Evolutionary conservation across 352 stramenopile genomes (phyloP).

Genomic region (Globisporangium radiosum): DNA sequence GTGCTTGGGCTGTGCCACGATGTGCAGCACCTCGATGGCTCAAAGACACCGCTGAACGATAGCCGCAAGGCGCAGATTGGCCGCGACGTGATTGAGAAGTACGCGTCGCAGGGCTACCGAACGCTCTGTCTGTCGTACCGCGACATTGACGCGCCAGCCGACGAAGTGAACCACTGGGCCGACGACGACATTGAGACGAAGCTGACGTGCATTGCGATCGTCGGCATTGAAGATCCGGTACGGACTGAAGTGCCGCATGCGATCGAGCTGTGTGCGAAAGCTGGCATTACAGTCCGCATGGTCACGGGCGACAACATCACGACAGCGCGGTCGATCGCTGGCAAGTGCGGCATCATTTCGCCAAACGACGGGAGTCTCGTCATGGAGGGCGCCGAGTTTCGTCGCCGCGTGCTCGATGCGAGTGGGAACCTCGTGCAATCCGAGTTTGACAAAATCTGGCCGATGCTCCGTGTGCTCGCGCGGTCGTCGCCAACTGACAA

Average conservation of each 20-base stretch:
- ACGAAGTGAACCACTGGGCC: constrained; percentile 14
- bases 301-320: constrained; percentile 90
- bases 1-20: constrained; percentile 43
- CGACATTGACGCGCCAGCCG: constrained; percentile 17
- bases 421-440: constrained; percentile 53
- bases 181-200: constrained; percentile 25
- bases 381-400: constrained; percentile 56
- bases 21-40: constrained; percentile 38
- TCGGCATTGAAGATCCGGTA: constrained; percentile 93
- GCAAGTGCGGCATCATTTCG: constrained; percentile 86
- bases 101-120: constrained; percentile 59
- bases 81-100: constrained; percentile 49
- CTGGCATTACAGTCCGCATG: constrained; percentile 90
- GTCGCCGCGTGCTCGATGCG: constrained; percentile 36
- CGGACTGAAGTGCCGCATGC: constrained; percentile 84
- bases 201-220: constrained; percentile 58
- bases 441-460: constrained; percentile 68
- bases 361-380: constrained; percentile 40
- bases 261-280: constrained; percentile 87
- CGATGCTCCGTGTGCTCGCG: constrained; percentile 56
- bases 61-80: constrained; percentile 30
- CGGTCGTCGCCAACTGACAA: constrained; percentile 63
- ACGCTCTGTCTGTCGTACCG: constrained; percentile 67
- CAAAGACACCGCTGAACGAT: constrained; percentile 20
- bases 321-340: constrained; percentile 86